These are phyloP conservation scores for Mycena indigotica DNA, from an alignment of 768 basidiomycete species.

Conservation along the genomic window DNA sequence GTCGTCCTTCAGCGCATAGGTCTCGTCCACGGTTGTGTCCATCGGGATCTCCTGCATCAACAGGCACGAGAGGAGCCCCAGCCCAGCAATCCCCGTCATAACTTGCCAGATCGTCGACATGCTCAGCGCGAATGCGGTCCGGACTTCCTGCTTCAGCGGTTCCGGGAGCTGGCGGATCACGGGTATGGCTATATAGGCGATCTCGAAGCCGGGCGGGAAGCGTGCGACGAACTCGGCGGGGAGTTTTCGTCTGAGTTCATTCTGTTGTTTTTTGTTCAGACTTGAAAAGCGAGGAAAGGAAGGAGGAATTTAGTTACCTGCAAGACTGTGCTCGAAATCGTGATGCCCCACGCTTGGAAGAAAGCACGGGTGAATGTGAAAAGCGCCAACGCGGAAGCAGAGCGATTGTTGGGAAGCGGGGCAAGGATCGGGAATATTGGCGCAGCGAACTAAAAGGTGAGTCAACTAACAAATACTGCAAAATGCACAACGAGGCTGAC, in stretches of 20 bases:
- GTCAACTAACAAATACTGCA: background rate
- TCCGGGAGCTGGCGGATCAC: background rate
- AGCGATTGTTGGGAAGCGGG: background rate
- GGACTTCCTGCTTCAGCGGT: background rate
- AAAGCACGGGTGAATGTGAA: background rate
- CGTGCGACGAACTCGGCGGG: background rate
- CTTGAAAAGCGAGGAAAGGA: background rate
- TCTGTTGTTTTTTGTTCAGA: background rate
- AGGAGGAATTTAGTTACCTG: background rate
- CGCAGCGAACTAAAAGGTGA: background rate
- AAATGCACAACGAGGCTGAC: background rate
- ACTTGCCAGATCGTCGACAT: background rate
- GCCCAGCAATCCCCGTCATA: background rate
- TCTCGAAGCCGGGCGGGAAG: background rate
- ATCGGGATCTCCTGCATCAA: background rate
- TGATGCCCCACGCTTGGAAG: slow-evolving; percentile 1
- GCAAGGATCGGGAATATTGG: background rate
- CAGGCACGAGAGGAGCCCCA: background rate
- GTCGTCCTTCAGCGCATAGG: background rate
- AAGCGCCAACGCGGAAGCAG: background rate
- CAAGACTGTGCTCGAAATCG: background rate
- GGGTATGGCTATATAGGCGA: background rate
- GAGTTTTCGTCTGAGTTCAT: background rate
- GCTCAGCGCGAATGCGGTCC: background rate
- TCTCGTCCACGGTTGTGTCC: background rate